phyloP scores from a whole-genome alignment of 768 basidiomycete genomes.

The Filobasidium floriforme region DNA sequence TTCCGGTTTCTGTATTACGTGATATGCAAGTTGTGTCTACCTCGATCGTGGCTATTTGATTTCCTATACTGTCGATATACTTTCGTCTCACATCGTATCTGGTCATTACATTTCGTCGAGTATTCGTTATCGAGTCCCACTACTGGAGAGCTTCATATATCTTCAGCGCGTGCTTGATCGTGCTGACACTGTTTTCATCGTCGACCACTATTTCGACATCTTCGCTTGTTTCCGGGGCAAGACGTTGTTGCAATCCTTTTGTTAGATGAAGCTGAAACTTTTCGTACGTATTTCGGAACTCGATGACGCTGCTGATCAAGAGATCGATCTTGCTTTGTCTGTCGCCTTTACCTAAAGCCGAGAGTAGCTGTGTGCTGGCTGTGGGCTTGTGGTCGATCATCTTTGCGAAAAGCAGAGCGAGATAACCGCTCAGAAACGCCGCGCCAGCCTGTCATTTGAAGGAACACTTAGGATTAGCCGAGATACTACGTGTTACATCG shows the following conservation, averaged over 20 bases:
- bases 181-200: neutral
- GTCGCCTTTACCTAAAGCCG: neutral
- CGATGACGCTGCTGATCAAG: neutral
- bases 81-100: neutral
- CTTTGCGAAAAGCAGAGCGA: constrained; percentile 19
- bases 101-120: neutral
- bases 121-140: neutral
- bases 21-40: constrained; percentile 3
- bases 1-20: constrained; percentile 2
- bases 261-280: neutral
- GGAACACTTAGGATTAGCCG: neutral
- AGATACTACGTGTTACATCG: too few relatives aligned
- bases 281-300: neutral
- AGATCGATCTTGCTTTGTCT: neutral
- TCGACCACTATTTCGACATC: constrained; percentile 5
- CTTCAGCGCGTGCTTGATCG: neutral
- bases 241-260: neutral
- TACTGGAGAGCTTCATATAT: neutral
- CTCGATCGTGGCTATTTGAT: neutral
- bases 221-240: neutral
- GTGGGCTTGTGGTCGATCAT: constrained; percentile 1
- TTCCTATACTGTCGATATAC: neutral
- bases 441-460: constrained; percentile 12
- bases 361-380: neutral
- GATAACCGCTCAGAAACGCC: constrained; percentile 22